Evolutionary conservation across 163 green algal species (phyloP).

Genomic region (Scenedesmus sp.): DNA sequence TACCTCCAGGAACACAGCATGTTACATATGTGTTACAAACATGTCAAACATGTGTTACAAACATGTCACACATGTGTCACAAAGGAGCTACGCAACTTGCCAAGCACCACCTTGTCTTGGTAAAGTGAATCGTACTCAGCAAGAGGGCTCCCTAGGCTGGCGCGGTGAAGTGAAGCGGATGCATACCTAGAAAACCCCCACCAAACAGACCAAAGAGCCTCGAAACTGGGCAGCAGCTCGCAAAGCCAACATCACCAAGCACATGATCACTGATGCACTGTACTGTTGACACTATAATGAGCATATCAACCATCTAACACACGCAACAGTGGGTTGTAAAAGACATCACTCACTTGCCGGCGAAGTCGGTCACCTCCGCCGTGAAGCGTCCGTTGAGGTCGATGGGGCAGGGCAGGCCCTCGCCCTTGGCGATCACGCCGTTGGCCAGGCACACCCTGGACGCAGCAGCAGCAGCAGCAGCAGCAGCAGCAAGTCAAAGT

Average conservation of each 20-base stretch:
- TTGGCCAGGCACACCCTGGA: conserved; percentile 71
- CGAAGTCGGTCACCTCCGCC: conserved; percentile 89
- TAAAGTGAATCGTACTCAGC: no score
- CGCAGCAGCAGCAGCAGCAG: background rate
- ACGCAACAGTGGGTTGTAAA: background rate
- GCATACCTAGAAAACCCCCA: no score
- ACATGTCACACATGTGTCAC: no score
- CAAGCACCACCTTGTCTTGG: no score
- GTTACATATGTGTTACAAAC: no score
- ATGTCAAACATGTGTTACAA: no score
- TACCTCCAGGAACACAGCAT: conserved; percentile 56
- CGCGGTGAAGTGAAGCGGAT: no score
- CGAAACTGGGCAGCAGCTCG: background rate
- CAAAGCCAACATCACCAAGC: background rate
- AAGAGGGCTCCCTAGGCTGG: no score
- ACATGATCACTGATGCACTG: background rate
- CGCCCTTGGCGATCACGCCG: conserved; percentile 82
- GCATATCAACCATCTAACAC: background rate
- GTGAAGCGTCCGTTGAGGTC: conserved; percentile 95
- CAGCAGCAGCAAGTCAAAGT: background rate
- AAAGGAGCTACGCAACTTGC: no score
- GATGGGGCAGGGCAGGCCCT: conserved; percentile 90
- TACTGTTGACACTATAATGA: background rate
- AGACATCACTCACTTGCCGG: conserved; percentile 72
- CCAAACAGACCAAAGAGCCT: no score